A percentile compares a stretch with the other conserved stretches of the same genome.
Evolutionary conservation across 2,329 filamentous ascomycete species (phyloP).

Genomic region (Ambrosiella beaveri): DNA sequence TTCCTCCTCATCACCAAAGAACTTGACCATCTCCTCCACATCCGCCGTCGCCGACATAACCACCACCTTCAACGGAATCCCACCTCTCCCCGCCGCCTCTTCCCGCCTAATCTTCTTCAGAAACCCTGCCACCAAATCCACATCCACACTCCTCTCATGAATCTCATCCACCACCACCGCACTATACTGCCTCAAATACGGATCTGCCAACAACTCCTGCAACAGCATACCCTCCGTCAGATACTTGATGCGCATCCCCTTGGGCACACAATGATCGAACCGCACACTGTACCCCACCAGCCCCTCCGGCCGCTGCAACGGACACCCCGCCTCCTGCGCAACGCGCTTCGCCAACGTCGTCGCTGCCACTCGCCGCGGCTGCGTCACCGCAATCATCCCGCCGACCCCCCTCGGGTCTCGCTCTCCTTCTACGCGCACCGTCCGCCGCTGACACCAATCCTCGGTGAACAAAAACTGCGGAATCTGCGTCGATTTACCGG

Average conservation of each 20-base stretch:
- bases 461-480: constrained; percentile 74
- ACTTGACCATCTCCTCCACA: constrained; percentile 50
- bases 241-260: constrained; percentile 75
- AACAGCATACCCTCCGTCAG: constrained; percentile 92
- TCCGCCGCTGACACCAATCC: constrained; percentile 55
- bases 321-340: constrained; percentile 52
- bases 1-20: constrained; percentile 35
- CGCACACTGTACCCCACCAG: constrained; percentile 83
- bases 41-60: constrained; percentile 97
- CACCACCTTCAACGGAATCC: constrained; percentile 66
- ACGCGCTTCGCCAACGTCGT: constrained; percentile 81
- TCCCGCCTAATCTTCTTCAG: constrained; percentile 56
- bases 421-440: constrained; percentile 20
- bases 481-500: constrained; percentile 91
- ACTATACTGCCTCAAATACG: constrained; percentile 67
- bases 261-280: constrained; percentile 76
- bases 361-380: constrained; percentile 83
- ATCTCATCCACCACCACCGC: constrained; percentile 90
- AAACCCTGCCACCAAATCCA: constrained; percentile 80
- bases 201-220: constrained; percentile 81
- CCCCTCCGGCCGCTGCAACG: constrained; percentile 25
- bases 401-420: constrained; percentile 37
- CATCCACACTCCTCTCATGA: constrained; percentile 87
- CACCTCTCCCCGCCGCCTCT: constrained; percentile 46
- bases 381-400: constrained; percentile 84